Percentiles rank a stretch among this genome's conserved stretches.
phyloP scores from a whole-genome alignment of 1,284 basidiomycete species.

The Sphaerobolus stellatus region DNA sequence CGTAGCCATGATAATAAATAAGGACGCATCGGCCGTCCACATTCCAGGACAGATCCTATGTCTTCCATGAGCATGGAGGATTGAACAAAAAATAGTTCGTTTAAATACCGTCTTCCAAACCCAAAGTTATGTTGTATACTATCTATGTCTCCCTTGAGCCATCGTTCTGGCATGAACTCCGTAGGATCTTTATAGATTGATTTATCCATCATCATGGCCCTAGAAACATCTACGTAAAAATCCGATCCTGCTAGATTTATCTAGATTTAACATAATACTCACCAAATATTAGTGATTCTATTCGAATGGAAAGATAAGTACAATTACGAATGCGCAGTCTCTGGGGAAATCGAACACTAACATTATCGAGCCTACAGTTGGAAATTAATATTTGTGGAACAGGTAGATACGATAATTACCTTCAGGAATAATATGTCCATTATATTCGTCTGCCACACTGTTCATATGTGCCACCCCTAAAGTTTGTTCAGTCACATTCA shows the following conservation, averaged over 20 bases:
- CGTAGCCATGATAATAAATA: background rate
- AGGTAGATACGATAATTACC: slow-evolving; percentile 4
- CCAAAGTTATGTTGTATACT: too few relatives aligned
- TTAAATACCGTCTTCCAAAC: too few relatives aligned
- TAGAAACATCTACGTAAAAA: too few relatives aligned
- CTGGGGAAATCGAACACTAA: too few relatives aligned
- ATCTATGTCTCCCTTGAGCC: too few relatives aligned
- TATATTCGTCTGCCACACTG: background rate
- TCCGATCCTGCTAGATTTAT: too few relatives aligned
- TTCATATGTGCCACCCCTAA: background rate
- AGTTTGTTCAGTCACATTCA: background rate
- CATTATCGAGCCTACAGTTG: too few relatives aligned
- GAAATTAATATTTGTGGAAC: too few relatives aligned
- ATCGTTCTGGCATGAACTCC: slow-evolving; percentile 12
- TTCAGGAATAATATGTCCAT: slow-evolving; percentile 7
- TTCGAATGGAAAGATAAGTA: too few relatives aligned
- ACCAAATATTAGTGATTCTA: background rate
- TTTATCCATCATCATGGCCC: slow-evolving; percentile 17
- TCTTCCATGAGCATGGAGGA: too few relatives aligned
- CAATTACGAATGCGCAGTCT: too few relatives aligned
- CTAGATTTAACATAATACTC: slow-evolving; percentile 4
- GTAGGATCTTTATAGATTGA: slow-evolving; percentile 15
- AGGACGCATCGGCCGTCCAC: background rate
- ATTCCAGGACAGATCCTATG: slow-evolving; percentile 16
- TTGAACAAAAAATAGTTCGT: too few relatives aligned